Percentiles rank a stretch among this genome's conserved stretches.
Evolutionary conservation across 2,329 filamentous ascomycete species (phyloP).

Genomic region (Aspergillus sp.): DNA sequence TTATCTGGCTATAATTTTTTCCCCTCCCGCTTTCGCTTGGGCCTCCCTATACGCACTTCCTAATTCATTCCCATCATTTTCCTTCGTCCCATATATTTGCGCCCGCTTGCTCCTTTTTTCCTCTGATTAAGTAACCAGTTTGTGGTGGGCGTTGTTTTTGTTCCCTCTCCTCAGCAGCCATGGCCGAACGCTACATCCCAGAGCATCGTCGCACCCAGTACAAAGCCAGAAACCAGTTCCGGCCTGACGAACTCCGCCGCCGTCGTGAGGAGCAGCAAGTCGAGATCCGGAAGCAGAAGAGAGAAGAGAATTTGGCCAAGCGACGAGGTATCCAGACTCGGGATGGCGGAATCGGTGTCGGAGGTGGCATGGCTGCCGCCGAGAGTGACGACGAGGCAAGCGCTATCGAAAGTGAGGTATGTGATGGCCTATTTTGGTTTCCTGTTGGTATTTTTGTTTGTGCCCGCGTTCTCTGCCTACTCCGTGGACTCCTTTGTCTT

Average conservation of each 20-base stretch:
- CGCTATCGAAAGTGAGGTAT: constrained; percentile 94
- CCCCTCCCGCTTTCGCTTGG: constrained; percentile 15
- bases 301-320: constrained; percentile 98
- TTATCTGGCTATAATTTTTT: constrained; percentile 10
- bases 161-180: constrained; percentile 51
- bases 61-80: constrained; percentile 17
- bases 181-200: constrained; percentile 99
- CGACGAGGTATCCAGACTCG: constrained; percentile 86
- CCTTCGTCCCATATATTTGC: constrained; percentile 14
- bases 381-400: constrained; percentile 97
- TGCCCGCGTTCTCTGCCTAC: neutral
- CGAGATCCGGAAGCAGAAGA: constrained; percentile 97
- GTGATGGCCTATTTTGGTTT: constrained; percentile 33
- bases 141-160: constrained; percentile 32
- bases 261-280: constrained; percentile 99
- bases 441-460: constrained; percentile 2
- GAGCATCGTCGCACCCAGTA: constrained; percentile 99
- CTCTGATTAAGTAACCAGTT: constrained; percentile 15
- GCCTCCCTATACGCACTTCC: constrained; percentile 25
- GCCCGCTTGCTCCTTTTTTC: constrained; percentile 17
- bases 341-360: constrained; percentile 60
- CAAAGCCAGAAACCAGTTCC: constrained; percentile 99
- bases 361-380: constrained; percentile 72
- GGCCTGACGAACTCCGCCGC: constrained; percentile 96
- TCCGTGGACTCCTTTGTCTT: constrained; percentile 26